These are phyloP conservation scores for Fusarium chaquense DNA, from an alignment of 2,329 filamentous ascomycete genomes.

Conservation along the genomic window DNA sequence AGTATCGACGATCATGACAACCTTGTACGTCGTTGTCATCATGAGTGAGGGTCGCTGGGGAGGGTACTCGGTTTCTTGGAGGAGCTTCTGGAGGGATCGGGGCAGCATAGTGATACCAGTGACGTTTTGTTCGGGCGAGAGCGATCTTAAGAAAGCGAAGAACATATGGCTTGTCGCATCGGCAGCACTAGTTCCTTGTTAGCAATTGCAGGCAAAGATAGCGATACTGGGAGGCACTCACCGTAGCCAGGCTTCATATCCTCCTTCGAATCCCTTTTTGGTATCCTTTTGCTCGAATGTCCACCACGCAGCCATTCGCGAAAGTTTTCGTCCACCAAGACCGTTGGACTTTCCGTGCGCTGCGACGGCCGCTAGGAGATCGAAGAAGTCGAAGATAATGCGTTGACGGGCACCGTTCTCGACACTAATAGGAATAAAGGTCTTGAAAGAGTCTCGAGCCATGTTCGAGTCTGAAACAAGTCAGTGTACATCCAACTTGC, in stretches of 20 bases:
- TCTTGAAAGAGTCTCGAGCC: slow-evolving; percentile 93
- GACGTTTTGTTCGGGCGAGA: slow-evolving; percentile 82
- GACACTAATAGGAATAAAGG: slow-evolving; percentile 94
- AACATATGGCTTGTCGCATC: slow-evolving; percentile 97
- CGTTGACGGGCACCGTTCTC: slow-evolving; percentile 86
- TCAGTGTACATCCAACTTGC: slow-evolving; percentile 29
- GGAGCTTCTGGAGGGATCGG: slow-evolving; percentile 88
- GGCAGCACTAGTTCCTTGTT: slow-evolving; percentile 73
- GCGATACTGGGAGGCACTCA: slow-evolving; percentile 56
- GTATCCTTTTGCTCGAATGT: slow-evolving; percentile 92
- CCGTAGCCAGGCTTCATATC: slow-evolving; percentile 89
- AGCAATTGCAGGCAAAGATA: slow-evolving; percentile 29
- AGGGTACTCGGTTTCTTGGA: slow-evolving; percentile 94
- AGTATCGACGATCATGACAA: slow-evolving; percentile 95
- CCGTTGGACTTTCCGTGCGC: slow-evolving; percentile 95
- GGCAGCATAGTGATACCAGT: slow-evolving; percentile 88
- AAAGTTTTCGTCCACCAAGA: slow-evolving; percentile 91
- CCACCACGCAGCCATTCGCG: slow-evolving; percentile 98
- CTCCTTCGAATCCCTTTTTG: slow-evolving; percentile 92
- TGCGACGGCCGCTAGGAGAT: slow-evolving; percentile 88
- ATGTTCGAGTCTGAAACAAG: slow-evolving; percentile 80
- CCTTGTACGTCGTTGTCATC: slow-evolving; percentile 84
- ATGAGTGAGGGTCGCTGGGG: slow-evolving; percentile 82
- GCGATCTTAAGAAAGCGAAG: slow-evolving; percentile 93
- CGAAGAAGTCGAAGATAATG: slow-evolving; percentile 97